Conservation (phyloP, 1,139 yeast genomes). For the Diutina pseudorugosa region DNA sequence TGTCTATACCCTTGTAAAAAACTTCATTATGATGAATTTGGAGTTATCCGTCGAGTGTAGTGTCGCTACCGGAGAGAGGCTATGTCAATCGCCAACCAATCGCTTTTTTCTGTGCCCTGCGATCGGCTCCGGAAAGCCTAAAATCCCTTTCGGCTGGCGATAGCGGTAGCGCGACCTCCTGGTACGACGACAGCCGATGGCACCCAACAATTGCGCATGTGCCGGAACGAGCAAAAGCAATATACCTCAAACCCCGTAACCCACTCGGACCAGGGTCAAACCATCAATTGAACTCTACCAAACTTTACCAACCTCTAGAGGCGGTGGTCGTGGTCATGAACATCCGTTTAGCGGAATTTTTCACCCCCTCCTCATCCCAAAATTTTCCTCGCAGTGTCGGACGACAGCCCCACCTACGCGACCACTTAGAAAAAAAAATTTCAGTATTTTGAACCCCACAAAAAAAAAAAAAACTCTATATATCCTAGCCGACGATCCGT, state of each 20-base stretch:
- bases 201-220: background rate
- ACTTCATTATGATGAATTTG: no score
- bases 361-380: background rate
- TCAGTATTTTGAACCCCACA: background rate
- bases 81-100: background rate
- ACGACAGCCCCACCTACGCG: background rate
- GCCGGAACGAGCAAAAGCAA: background rate
- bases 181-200: background rate
- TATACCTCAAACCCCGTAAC: background rate
- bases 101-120: background rate
- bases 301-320: no score
- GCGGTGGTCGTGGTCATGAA: no score
- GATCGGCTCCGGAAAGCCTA: background rate
- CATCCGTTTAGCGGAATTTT: background rate
- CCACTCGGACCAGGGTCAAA: background rate
- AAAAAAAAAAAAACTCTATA: background rate
- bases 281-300: no score
- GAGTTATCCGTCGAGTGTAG: no score
- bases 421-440: background rate
- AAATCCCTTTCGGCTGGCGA: background rate
- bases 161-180: background rate
- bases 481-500: background rate
- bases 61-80: no score
- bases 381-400: background rate
- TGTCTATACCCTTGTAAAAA: no score